These are phyloP conservation scores for Helotiales sp. DNA, from an alignment of 2,329 filamentous ascomycete genomes.

Conservation along the genomic window DNA sequence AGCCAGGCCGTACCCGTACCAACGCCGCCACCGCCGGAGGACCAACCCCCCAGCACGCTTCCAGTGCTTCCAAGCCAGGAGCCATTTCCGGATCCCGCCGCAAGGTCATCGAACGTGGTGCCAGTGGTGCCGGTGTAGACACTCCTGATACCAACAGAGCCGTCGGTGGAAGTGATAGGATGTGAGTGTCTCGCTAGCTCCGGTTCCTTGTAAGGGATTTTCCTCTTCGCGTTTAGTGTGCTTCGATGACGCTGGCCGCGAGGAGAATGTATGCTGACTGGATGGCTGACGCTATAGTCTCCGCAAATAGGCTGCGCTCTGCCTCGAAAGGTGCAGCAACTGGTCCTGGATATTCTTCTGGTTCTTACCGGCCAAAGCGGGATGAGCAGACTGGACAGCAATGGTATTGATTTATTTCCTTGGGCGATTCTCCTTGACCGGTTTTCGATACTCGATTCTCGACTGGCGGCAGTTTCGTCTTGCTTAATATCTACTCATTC, in stretches of 20 bases:
- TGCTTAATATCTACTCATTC: slow-evolving; percentile 37
- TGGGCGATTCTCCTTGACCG: slow-evolving; percentile 38
- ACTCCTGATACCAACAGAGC: slow-evolving; percentile 75
- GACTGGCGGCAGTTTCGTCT: slow-evolving; percentile 38
- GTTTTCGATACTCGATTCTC: slow-evolving; percentile 36
- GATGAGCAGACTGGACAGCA: slow-evolving; percentile 50
- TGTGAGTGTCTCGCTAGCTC: slow-evolving; percentile 79
- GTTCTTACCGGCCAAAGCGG: slow-evolving; percentile 56
- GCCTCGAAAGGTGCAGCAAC: slow-evolving; percentile 71
- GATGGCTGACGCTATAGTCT: slow-evolving; percentile 82
- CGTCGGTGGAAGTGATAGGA: slow-evolving; percentile 85
- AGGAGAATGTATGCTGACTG: slow-evolving; percentile 73
- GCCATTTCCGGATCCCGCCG: slow-evolving; percentile 78
- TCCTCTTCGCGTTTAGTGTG: slow-evolving; percentile 86
- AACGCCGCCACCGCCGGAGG: slow-evolving; percentile 68
- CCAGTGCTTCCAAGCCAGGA: slow-evolving; percentile 70
- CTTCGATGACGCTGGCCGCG: slow-evolving; percentile 74
- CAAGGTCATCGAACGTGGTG: slow-evolving; percentile 78
- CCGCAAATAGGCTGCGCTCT: slow-evolving; percentile 85
- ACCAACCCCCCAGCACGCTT: slow-evolving; percentile 54
- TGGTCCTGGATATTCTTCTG: slow-evolving; percentile 50
- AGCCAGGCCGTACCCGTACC: slow-evolving; percentile 71
- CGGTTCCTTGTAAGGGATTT: slow-evolving; percentile 79
- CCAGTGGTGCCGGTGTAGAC: slow-evolving; percentile 60
- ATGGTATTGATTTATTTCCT: slow-evolving; percentile 43